These are phyloP conservation scores for Coemansia sp. DNA, from an alignment of 192 early-diverging fungal species.

Conservation along the genomic window DNA sequence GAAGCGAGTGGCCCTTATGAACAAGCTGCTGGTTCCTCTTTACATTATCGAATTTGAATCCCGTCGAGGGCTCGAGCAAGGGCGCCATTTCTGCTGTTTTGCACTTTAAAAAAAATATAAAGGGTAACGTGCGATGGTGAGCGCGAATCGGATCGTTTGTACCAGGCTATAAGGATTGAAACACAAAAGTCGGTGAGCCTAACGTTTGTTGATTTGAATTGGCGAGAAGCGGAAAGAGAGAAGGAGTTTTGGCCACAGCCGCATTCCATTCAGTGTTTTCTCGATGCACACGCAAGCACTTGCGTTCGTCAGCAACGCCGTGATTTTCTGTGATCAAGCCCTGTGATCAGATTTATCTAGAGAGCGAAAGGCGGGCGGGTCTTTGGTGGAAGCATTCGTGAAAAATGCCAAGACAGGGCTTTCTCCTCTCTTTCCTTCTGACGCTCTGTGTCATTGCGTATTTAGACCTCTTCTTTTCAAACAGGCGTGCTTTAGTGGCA, in stretches of 20 bases:
- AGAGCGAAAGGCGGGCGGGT: too few species aligned
- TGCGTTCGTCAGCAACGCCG: slow-evolving; percentile 18
- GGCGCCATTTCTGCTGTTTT: slow-evolving; percentile 24
- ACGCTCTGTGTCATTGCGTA: not conserved
- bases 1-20: slow-evolving; percentile 72
- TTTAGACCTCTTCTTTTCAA: not conserved
- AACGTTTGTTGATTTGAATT: slow-evolving; percentile 1
- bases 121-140: not conserved
- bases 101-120: slow-evolving; percentile 1
- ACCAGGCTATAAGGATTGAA: not conserved
- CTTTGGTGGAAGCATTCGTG: too few species aligned
- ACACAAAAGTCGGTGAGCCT: not conserved
- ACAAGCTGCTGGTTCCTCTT: slow-evolving; percentile 74
- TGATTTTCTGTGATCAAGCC: not conserved
- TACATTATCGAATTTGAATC: slow-evolving; percentile 55
- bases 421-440: not conserved
- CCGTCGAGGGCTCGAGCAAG: slow-evolving; percentile 27
- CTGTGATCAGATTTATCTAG: slow-evolving; percentile 12
- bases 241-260: not conserved
- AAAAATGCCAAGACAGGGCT: too few species aligned
- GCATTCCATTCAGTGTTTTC: not conserved
- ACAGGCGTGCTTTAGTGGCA: too few species aligned
- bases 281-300: slow-evolving; percentile 8
- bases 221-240: not conserved
- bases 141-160: not conserved